Base-by-base conservation (phyloP, 495 filamentous ascomycete species). In the Neurospora sp. region DNA sequence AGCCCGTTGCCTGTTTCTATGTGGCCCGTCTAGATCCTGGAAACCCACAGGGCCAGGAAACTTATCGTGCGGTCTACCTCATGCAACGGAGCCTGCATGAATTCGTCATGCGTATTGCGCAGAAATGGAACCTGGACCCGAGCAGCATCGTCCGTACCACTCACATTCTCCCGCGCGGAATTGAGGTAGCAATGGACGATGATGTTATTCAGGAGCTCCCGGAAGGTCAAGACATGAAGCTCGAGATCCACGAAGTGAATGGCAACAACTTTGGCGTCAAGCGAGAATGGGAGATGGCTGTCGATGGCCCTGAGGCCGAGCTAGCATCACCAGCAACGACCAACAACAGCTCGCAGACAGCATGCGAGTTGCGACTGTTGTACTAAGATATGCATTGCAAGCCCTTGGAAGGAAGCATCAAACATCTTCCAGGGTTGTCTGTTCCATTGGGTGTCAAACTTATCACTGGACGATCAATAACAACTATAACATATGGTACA, bases 121-220 rank as follows among this genome's bases (percentile, higher is more conserved):
- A 84, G 39, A 98, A 97, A 82, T 92, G 90, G 77, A 86, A 90
- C 18, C 87, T 99, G 72, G 92, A 98, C 70, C 86, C 91, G 0
- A 80, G 83, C 3, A 87, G 86, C 39, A 88, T 98, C 48, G 80
- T 89, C 14, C 90, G 92, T 39, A 90, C 91, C 2, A 80, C 97
- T 31, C 92, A 87, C 42, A 84, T 94, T 72, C 91, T 92, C 35
- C 82, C 87, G 31, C 88, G 88, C 72, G 93, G 94, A 0, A 80
- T 98, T 5, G 88, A 92, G 75, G 90, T 99, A 66, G 89, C 94
- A 79, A 86, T 98, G 71, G 96, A 99, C 79, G 93, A 99, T 74
- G 94, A 97, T 69, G 90, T 96, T 39, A 89, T 99, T 23, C 88
- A 88, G n/a, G 91, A 94, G 79, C 85, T 98, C 18, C 86, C 90